A percentile compares a stretch with the other conserved stretches of the same genome.
phyloP scores from a whole-genome alignment of 2,329 filamentous ascomycete species.

The Fusarium heterosporum region DNA sequence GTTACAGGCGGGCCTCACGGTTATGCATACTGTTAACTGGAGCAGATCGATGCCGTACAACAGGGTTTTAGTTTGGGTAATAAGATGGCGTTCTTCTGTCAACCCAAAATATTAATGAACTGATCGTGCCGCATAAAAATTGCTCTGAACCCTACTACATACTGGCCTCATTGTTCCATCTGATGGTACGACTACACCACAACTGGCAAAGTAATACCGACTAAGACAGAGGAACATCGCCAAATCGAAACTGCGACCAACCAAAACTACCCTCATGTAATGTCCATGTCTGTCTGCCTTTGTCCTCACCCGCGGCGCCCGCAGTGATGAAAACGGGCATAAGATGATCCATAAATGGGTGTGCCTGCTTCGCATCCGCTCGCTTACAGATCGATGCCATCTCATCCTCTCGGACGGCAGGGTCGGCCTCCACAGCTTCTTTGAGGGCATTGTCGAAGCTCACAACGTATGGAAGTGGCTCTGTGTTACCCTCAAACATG shows the following conservation, averaged over 20 bases:
- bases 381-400: constrained; percentile 56
- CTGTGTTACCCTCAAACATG: constrained; percentile 52
- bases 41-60: not conserved
- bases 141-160: not conserved
- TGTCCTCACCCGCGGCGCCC: constrained; percentile 58
- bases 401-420: constrained; percentile 52
- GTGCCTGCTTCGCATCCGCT: constrained; percentile 60
- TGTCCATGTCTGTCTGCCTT: constrained; percentile 59
- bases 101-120: not conserved
- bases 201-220: constrained; percentile 14
- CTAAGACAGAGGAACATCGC: constrained; percentile 46
- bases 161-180: not conserved
- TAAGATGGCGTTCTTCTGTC: not conserved
- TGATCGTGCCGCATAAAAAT: not conserved
- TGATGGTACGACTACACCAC: constrained; percentile 3
- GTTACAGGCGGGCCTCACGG: constrained; percentile 19
- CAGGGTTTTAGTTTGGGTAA: not conserved
- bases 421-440: constrained; percentile 67
- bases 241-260: constrained; percentile 63
- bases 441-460: constrained; percentile 77
- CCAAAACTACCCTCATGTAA: constrained; percentile 58
- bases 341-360: constrained; percentile 63
- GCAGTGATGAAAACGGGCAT: constrained; percentile 62
- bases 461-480: constrained; percentile 66
- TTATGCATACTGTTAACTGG: constrained; percentile 4